Base-by-base conservation (phyloP, 2,329 filamentous ascomycete genomes). In the Xylaria sp. region DNA sequence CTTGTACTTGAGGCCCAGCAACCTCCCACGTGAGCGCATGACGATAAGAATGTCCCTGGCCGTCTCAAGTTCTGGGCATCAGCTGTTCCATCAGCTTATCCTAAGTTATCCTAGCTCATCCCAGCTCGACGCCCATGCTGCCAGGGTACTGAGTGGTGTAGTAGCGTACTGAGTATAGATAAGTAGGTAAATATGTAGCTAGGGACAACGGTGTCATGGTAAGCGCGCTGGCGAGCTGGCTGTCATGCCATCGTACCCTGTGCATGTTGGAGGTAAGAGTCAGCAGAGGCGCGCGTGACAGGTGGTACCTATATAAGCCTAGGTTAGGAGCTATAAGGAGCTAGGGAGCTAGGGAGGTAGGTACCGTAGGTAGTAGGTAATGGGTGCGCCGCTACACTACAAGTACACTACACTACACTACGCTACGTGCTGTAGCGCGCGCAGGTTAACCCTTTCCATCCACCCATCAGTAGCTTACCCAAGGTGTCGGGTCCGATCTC, bases 401-500 rank as follows among this genome's bases (percentile, higher is more conserved):
- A 41, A 15, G 39, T 41, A 43, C 39, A 12, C 39, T 15, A 57
- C 55, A 12, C 36, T 43, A 58, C 55, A 25, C 55, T 8, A n/a
- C 52, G 10, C 25, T 31, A 31, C 28, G 1, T 31, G 10, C 28
- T 55, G 52, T 55, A 20, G 15, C 8, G 15, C 18, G 9, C 52
- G 10, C 31, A 56, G 52, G 56, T 43, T 31, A 58, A 46, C 39
- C 56, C 39, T 43, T 31, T 46, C 39, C 56, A 58, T 54, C 52
- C 52, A 57, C 28, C 39, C 36, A 57, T 56, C 49, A 55, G 57
- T 64, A 64, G 63, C 71, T 36, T 66, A 72, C 58, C 71, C 71
- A 72, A 52, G 58, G 46, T 64, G 67, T 70, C 70, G 71, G 71
- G 70, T 70, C 67, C 52, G 65, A 67, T 70, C 64, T 46, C 54